Evolutionary conservation across 495 filamentous ascomycete genomes (phyloP).

Genomic region (Lasiosphaeria hispida): DNA sequence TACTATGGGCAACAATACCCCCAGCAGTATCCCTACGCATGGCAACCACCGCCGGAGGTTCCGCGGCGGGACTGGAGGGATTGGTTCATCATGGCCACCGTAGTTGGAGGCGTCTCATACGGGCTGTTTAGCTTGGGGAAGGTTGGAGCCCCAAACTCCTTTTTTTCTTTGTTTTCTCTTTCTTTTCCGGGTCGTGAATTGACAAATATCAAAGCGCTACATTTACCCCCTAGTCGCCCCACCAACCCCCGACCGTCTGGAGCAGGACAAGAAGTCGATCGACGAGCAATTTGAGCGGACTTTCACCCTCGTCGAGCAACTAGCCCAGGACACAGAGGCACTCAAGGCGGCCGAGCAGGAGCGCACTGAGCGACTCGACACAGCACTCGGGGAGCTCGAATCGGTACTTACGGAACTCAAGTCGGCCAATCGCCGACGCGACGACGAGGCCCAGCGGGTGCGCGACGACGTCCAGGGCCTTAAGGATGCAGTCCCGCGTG

Average conservation of each 20-base stretch:
- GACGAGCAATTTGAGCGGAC: slow-evolving; percentile 89
- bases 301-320: slow-evolving; percentile 86
- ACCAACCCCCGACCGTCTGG: slow-evolving; percentile 87
- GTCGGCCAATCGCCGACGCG: slow-evolving; percentile 68
- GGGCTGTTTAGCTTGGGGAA: slow-evolving; percentile 85
- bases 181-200: slow-evolving; percentile 7
- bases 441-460: slow-evolving; percentile 79
- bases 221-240: slow-evolving; percentile 86
- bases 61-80: slow-evolving; percentile 94
- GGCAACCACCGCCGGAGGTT: slow-evolving; percentile 59
- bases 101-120: slow-evolving; percentile 80
- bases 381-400: slow-evolving; percentile 79
- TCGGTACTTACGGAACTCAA: slow-evolving; percentile 77
- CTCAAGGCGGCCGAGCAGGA: slow-evolving; percentile 82
- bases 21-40: slow-evolving; percentile 59
- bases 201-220: slow-evolving; percentile 65
- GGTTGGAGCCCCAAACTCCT: slow-evolving; percentile 38
- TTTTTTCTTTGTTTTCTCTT: no score
- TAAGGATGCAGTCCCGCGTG: slow-evolving; percentile 80
- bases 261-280: slow-evolving; percentile 87
- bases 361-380: slow-evolving; percentile 81
- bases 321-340: slow-evolving; percentile 81
- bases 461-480: slow-evolving; percentile 83
- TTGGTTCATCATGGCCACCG: slow-evolving; percentile 97
- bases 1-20: slow-evolving; percentile 67